Conservation (phyloP, 169 alveolate genomes). For the Plasmodium malariae region DNA sequence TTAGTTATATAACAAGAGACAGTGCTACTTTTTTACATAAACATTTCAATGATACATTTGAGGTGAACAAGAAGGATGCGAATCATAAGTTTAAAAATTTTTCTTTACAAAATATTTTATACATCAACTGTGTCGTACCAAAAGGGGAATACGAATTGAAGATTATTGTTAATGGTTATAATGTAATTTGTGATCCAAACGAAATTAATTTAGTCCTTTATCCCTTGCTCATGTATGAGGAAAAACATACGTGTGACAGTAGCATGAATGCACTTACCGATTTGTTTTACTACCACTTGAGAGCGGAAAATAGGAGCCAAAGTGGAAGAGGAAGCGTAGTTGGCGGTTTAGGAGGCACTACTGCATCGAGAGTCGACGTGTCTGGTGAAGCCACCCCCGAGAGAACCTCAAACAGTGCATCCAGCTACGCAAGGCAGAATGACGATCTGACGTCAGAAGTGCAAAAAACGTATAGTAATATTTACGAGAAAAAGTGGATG, state of each 20-base stretch:
- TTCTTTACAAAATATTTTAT: conserved; percentile 3
- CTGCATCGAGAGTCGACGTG: no score
- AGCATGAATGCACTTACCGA: conserved; percentile 20
- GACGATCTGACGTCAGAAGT: background rate
- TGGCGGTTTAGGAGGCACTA: no score
- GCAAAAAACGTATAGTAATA: background rate
- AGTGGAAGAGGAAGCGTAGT: no score
- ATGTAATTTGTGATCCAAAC: conserved; percentile 9
- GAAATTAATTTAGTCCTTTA: conserved; percentile 8
- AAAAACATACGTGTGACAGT: conserved; percentile 19
- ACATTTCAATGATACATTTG: conserved; percentile 31
- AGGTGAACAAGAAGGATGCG: background rate
- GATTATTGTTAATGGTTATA: conserved; percentile 14
- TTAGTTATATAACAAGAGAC: conserved; percentile 15
- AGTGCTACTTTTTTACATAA: background rate
- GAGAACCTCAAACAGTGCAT: no score
- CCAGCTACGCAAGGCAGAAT: no score
- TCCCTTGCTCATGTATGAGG: conserved; percentile 32
- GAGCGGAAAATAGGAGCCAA: background rate
- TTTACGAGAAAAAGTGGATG: conserved; percentile 40
- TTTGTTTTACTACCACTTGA: conserved; percentile 11
- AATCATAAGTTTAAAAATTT: conserved; percentile 16
- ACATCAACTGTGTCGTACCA: conserved; percentile 28
- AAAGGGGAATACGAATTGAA: conserved; percentile 36
- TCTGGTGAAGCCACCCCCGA: no score